Conservation (phyloP, 805 yeast species). For the Candida hispaniensis region DNA sequence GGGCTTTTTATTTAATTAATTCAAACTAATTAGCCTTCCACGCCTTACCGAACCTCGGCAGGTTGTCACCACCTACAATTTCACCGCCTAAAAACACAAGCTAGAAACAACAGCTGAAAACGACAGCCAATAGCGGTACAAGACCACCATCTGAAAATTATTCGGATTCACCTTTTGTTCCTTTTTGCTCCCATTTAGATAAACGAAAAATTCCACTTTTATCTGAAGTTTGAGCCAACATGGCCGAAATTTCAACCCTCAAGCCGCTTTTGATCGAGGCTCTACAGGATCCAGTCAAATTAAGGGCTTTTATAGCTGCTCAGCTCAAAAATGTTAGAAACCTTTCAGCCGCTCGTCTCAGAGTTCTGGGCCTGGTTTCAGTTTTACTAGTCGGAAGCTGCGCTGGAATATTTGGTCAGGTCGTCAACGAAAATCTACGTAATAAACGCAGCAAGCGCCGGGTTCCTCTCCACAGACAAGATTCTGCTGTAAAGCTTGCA, state of each 20-base stretch:
- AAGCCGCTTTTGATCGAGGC: constrained; percentile 8
- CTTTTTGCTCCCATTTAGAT: too few relatives aligned
- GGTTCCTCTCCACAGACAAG: constrained; percentile 20
- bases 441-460: constrained; percentile 4
- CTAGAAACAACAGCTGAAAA: too few relatives aligned
- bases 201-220: too few relatives aligned
- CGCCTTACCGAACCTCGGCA: too few relatives aligned
- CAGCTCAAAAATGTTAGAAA: constrained; percentile 3
- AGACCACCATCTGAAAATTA: too few relatives aligned
- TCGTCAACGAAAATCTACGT: constrained; percentile 4
- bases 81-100: too few relatives aligned
- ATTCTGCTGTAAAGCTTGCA: constrained; percentile 23
- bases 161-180: too few relatives aligned
- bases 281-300: constrained; percentile 15
- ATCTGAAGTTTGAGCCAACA: too few relatives aligned
- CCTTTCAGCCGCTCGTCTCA: constrained; percentile 6
- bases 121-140: too few relatives aligned
- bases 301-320: constrained; percentile 13
- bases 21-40: too few relatives aligned
- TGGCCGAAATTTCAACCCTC: constrained; percentile 10
- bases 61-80: too few relatives aligned
- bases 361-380: constrained; percentile 10
- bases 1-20: too few relatives aligned
- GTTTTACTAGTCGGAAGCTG: constrained; percentile 8
- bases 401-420: constrained; percentile 14